These are phyloP conservation scores for Leptomonas pyrrhocoris DNA, from an alignment of 208 protist genomes.

Conservation along the genomic window DNA sequence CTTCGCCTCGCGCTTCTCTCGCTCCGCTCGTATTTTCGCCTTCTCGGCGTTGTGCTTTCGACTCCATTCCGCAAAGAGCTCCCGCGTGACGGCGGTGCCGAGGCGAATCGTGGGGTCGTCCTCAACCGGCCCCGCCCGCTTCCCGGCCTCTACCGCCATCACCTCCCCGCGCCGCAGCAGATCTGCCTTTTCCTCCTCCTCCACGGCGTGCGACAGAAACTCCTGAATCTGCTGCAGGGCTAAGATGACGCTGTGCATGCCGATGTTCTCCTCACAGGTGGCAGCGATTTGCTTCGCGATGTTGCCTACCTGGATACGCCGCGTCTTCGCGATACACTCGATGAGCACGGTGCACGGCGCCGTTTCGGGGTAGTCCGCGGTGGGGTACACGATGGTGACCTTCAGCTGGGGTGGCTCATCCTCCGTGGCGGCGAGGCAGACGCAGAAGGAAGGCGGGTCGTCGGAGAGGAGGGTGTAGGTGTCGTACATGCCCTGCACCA, in stretches of 20 bases:
- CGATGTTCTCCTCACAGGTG: conserved; percentile 74
- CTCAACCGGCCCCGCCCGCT: conserved; percentile 20
- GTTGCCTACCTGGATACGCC: conserved; percentile 57
- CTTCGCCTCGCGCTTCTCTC: conserved; percentile 41
- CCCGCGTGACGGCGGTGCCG: conserved; percentile 79
- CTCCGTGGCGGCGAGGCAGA: conserved; percentile 61
- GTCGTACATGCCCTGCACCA: conserved; percentile 92
- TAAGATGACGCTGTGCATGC: conserved; percentile 73
- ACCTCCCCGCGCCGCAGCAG: conserved; percentile 70
- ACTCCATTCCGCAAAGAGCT: conserved; percentile 87
- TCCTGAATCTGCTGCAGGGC: conserved; percentile 80
- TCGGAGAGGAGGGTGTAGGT: conserved; percentile 66
- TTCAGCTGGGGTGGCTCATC: conserved; percentile 80
- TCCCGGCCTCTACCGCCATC: conserved; percentile 47
- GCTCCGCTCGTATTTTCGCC: conserved; percentile 40
- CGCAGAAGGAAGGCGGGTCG: conserved; percentile 82
- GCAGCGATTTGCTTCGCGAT: conserved; percentile 66
- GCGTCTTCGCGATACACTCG: conserved; percentile 74
- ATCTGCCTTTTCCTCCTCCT: conserved; percentile 76
- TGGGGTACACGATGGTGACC: conserved; percentile 74
- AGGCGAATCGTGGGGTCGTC: conserved; percentile 80
- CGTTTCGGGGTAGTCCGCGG: conserved; percentile 72
- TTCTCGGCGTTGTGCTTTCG: conserved; percentile 63
- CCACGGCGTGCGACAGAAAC: conserved; percentile 58
- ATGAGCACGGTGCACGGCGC: conserved; percentile 55